Evolutionary conservation across 768 basidiomycete genomes (phyloP), one percentile per base, ranked within the genome.

Genomic region (Boletus speciosus): DNA sequence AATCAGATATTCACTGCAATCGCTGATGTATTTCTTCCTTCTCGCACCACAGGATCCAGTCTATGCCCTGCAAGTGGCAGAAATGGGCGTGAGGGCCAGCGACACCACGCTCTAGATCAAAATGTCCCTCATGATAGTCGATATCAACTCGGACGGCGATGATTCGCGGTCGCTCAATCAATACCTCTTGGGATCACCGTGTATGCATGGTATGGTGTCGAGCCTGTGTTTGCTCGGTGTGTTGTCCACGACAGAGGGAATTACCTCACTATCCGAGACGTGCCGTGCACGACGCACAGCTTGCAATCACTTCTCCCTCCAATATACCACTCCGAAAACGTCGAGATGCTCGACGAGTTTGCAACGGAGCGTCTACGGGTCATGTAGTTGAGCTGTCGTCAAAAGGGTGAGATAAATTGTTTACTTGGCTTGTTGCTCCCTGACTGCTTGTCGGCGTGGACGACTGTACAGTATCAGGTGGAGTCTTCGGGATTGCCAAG

Each of bases 11-110:
- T 81, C 91, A 0, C 74, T 93, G 1, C 81, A 90, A 66, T 78
- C 90, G 0, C 76, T 93, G 4, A 84, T 86, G 5, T 91, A 95
- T 71, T 85, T 82, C 6, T 77, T 93, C 37, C 76, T 93, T 27
- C 79, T 95, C 32, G 80, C 84, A 1, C 90, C 93, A 0, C 89
- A 93, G 61, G 93, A 93, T 61, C 87, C 89, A 0, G 88, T 91
- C 63, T 84, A 88, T 43, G 79, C 84, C 52, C 78, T 93, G 15
- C 86, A 86, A 59, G 8, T 84, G 50, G 92, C 91, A 0, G 93
- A 96, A 70, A 92, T 87, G 9, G 89, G 89, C 0, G 12, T 34
- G 12, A 91, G 88, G 0, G 78, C 83, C 0, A 81, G 79, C 5
- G 90, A 93, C 66, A 64, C 89, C 31, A 81, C 86, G 0, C 74